Percentiles rank a stretch among this genome's conserved stretches.
Conservation (phyloP, 192 early-diverging fungal species). For the Oehlia diaphana region DNA sequence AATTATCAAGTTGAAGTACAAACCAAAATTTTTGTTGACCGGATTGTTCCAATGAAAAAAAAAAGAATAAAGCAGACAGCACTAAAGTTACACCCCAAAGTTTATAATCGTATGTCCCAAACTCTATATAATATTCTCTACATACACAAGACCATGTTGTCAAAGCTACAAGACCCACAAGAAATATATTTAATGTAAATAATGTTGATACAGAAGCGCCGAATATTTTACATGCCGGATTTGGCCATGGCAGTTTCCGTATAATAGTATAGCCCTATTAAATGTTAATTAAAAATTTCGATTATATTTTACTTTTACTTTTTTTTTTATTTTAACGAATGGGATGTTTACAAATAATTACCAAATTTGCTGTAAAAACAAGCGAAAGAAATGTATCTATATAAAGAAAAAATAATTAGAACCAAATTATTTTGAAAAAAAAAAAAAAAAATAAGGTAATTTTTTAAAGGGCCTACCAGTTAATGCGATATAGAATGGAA, state of each 20-base stretch:
- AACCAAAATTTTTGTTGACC: conserved; percentile 15
- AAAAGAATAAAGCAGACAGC: neutral
- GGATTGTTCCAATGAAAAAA: neutral
- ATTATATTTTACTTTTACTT: neutral
- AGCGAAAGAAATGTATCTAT: neutral
- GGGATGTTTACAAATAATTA: neutral
- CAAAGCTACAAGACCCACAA: neutral
- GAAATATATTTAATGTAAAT: neutral
- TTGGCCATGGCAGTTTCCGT: neutral
- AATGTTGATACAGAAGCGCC: neutral
- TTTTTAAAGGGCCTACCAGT: neutral
- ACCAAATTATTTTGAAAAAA: neutral
- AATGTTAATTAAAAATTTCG: neutral
- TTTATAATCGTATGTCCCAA: neutral
- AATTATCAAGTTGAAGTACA: neutral
- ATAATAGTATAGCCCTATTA: neutral
- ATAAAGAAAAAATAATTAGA: neutral
- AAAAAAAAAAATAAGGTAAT: neutral
- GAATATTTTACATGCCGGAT: neutral
- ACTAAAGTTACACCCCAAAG: neutral
- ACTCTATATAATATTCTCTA: neutral
- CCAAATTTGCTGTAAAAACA: neutral
- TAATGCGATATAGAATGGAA: conserved; percentile 13
- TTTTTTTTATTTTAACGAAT: neutral
- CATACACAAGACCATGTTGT: conserved; percentile 8